These are phyloP conservation scores for Aspergillus pseudoglaucus DNA, from an alignment of 2,329 filamentous ascomycete species.

Conservation along the genomic window DNA sequence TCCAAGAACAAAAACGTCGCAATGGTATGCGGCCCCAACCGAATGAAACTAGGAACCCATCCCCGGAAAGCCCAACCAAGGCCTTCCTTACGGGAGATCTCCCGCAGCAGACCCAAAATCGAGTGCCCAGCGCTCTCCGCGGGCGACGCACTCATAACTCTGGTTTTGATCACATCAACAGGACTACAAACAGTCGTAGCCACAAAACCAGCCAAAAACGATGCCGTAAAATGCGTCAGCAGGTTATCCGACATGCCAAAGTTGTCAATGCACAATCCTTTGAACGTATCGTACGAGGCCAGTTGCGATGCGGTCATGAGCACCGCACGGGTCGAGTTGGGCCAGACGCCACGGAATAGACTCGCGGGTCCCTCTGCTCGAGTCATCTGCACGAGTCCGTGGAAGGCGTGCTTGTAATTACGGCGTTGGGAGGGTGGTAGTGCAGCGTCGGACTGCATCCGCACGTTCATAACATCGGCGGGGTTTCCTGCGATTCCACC, in stretches of 20 bases:
- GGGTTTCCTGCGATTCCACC: slow-evolving; percentile 90
- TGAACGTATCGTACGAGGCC: slow-evolving; percentile 59
- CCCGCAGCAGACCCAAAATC: slow-evolving; percentile 45
- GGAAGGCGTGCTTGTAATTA: slow-evolving; percentile 83
- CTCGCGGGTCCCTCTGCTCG: slow-evolving; percentile 69
- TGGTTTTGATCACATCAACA: slow-evolving; percentile 61
- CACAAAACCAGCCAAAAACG: slow-evolving; percentile 58
- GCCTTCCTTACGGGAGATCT: slow-evolving; percentile 53
- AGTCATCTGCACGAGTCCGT: slow-evolving; percentile 83
- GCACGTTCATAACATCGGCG: slow-evolving; percentile 92
- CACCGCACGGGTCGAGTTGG: slow-evolving; percentile 57
- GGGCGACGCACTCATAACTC: slow-evolving; percentile 53
- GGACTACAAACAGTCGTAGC: slow-evolving; percentile 62
- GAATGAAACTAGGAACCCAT: slow-evolving; percentile 62
- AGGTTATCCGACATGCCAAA: slow-evolving; percentile 51
- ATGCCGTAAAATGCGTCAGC: slow-evolving; percentile 56
- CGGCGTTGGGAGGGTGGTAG: slow-evolving; percentile 66
- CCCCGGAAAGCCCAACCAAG: slow-evolving; percentile 60
- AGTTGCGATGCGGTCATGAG: slow-evolving; percentile 61
- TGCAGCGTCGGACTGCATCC: slow-evolving; percentile 91
- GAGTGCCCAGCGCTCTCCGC: slow-evolving; percentile 36
- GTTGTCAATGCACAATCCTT: slow-evolving; percentile 48
- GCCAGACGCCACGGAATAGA: slow-evolving; percentile 70
- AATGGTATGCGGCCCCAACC: slow-evolving; percentile 60
- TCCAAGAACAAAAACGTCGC: slow-evolving; percentile 62